Evolutionary conservation across 495 filamentous ascomycete genomes (phyloP), one percentile per base, ranked within the genome.

Genomic region (Trichoderma parareesei): DNA sequence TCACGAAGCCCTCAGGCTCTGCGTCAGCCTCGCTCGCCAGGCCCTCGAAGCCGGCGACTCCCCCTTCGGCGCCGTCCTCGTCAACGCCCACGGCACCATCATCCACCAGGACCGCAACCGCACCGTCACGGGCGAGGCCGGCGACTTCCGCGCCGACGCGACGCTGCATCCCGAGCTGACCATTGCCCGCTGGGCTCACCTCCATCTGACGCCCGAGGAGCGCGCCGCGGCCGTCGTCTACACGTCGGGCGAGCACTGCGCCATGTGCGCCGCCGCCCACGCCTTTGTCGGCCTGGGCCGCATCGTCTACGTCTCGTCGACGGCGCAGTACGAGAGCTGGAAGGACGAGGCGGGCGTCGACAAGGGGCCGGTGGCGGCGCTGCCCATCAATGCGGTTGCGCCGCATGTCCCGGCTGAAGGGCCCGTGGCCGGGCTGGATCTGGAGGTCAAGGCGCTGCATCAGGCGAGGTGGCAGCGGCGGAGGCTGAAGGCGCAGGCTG

Each of bases 181-280:
- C 27, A 64, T 70, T 40, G 68, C 68, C 33, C 61, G 60, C 37
- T 70, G 68, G 68, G 64, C 68, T 2, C 46, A 53, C 16, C 60
- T 66, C n/a, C 66, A 76, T 42, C 13, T 76, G 57, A 41, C 64
- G 1, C 48, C 69, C 1, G 69, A 64, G 6, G 71, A 70, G 35
- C 71, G 74, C 60, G 67, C 69, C 1, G 37, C 65, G 2, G 62
- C 71, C 11, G 72, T 70, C 0, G 66, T 75, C 43, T 76, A 76
- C 53, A 75, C 74, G 1, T 75, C 74, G 18, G 71, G 73, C 62
- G 74, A 76, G 61, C 74, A 76, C 64, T 76, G 74, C 65, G 68
- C 69, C 9, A 76, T 75, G 74, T 76, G 73, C 64, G 33, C 74
- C 10, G 65, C 67, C n/a, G 68, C 69, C 5, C 74, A 76, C 60